Conservation (phyloP, 257 asterid species). For the Capsicum pubescens region DNA sequence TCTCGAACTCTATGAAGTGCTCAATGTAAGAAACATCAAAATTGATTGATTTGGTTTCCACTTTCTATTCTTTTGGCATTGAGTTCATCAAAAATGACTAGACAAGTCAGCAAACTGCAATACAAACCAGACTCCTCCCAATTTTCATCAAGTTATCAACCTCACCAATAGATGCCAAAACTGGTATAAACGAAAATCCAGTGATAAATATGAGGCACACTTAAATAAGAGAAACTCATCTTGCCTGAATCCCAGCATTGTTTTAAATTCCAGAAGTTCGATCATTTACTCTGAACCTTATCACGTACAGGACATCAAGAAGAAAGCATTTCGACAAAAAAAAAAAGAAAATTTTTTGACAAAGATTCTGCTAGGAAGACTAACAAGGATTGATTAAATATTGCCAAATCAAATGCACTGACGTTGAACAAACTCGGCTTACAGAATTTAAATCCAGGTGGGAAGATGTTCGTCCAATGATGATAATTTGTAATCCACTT, state of each 20-base stretch:
- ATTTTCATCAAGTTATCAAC: slow-evolving; percentile 23
- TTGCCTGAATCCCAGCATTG: not conserved
- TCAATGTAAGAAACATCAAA: not conserved
- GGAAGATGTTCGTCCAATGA: not conserved
- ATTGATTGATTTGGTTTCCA: not conserved
- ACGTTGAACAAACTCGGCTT: not conserved
- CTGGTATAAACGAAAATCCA: not conserved
- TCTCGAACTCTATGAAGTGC: slow-evolving; percentile 6
- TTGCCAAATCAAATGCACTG: not conserved
- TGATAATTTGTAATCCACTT: not conserved
- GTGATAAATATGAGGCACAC: not conserved
- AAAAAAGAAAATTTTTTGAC: not conserved
- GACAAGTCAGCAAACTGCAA: not conserved
- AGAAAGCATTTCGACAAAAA: not conserved
- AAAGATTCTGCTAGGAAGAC: slow-evolving; percentile 9
- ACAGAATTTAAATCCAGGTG: not conserved
- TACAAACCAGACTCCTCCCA: not conserved
- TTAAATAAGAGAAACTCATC: not conserved
- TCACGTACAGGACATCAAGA: slow-evolving; percentile 22
- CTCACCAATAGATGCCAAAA: not conserved
- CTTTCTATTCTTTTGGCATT: slow-evolving; percentile 22
- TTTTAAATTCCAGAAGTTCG: not conserved
- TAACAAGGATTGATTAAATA: not conserved
- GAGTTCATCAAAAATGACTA: not conserved
- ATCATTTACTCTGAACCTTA: not conserved